Evolutionary conservation across 345 rosid species (phyloP).

Genomic region (Lepidium aucheri): DNA sequence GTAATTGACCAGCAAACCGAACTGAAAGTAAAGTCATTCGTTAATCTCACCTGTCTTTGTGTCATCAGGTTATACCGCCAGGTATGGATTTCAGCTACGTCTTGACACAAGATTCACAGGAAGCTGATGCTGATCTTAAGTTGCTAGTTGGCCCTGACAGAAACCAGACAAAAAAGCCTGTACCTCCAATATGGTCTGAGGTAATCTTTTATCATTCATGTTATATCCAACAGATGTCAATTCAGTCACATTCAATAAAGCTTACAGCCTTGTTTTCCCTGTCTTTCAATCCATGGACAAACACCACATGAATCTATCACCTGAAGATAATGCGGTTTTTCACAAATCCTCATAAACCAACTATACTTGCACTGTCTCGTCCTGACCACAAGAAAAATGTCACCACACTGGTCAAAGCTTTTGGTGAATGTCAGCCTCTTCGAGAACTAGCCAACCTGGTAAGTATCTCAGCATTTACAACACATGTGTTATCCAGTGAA

Average conservation of each 20-base stretch:
- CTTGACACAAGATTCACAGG: constrained; percentile 77
- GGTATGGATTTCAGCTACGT: constrained; percentile 99
- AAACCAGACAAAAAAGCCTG: constrained; percentile 50
- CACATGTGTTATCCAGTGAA: neutral
- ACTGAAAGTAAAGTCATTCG: constrained; percentile 2
- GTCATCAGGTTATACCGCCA: constrained; percentile 93
- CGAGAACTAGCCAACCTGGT: constrained; percentile 91
- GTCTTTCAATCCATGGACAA: neutral
- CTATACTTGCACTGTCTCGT: constrained; percentile 80
- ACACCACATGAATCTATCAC: neutral
- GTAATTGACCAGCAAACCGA: neutral
- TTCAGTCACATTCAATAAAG: neutral
- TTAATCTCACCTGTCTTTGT: constrained; percentile 24
- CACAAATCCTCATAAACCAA: constrained; percentile 88
- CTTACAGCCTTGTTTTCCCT: neutral
- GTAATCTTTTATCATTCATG: constrained; percentile 21
- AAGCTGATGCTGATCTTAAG: constrained; percentile 68
- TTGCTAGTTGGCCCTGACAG: constrained; percentile 54
- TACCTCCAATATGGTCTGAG: constrained; percentile 88
- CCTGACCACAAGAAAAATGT: constrained; percentile 92
- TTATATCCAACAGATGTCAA: neutral
- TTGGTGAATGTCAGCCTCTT: constrained; percentile 77
- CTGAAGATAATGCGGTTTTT: constrained; percentile 81
- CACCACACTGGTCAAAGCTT: constrained; percentile 84
- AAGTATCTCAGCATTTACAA: neutral